Base-by-base conservation (phyloP, 1,139 yeast species). In the Sporopachydermia cereana region DNA sequence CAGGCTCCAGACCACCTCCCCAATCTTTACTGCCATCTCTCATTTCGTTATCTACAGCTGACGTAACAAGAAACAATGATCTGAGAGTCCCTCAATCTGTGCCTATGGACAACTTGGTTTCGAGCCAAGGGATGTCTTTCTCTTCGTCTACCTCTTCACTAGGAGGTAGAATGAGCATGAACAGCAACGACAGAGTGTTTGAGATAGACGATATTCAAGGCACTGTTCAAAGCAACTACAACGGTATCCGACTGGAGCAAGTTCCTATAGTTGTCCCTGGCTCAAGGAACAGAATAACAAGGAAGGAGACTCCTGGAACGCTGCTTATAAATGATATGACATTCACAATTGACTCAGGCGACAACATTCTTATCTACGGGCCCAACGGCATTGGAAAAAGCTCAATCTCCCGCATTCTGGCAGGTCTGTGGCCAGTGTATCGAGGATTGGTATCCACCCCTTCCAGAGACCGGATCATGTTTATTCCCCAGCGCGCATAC, bases 351-450 rank as follows among this genome's bases (percentile, higher is more conserved):
- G 74, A 72, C 46, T 74, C 74, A 43, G 77, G 83, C 44, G 82
- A 84, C 53, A 88, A 84, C 57, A 64, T 88, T 48, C 72, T 89
- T 51, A 80, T 89, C 41, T 70, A 88, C 50, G 96, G 96, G 12
- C 72, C 91, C 43, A 89, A 88, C 56, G 95, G 96, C 17, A 75
- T 84, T 53, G 97, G 97, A 47, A 89, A 89, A 59, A 82, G 95
- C 2, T 79, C 95, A 0, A 82, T 89, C 54, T 80, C 89, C 42
- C 71, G 96, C 51, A 74, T 89, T 2, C 69, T 88, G 50, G 91
- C 94, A 2, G 95, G 93, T 21, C 69, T 89, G 49, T 89, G 96
- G 96, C 96, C 97, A 18, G 73, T 85, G 29, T 89, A 84, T 62
- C 60, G 72, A 22, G 96, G 96, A 0, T 71, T 88, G 48, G 67